Base-by-base conservation (phyloP, 2,329 filamentous ascomycete genomes). In the Trichoderma endophyticum region DNA sequence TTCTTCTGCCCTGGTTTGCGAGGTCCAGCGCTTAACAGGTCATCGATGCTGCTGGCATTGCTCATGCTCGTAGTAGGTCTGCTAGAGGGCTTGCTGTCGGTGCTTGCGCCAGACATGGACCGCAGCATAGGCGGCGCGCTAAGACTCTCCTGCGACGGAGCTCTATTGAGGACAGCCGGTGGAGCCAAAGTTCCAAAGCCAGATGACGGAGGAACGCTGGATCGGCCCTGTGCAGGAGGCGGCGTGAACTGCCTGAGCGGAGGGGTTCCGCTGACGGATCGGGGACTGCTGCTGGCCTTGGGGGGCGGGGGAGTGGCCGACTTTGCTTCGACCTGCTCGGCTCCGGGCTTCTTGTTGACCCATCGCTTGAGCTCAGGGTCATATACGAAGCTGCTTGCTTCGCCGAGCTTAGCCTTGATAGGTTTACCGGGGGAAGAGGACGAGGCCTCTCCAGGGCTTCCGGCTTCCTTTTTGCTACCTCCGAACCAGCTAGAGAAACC, bases 281-380 rank as follows among this genome's bases (percentile, higher is more conserved):
- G 84, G 68, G 87, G 84, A 4, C 84, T 83, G 6, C 84, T 83
- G 6, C 84, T 83, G 6, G 85, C 87, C 76, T 87, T 90, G 0
- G 95, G 95, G 5, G 94, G 95, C 1, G 96, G 95, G 1, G 95
- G 93, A 0, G 94, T 90, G 1, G 90, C 90, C 61, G 87, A 84
- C 74, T 89, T 87, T 3, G 88, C 84, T 30, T 87, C 84, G 9
- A 83, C 83, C 57, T 88, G 88, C 70, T 92, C 91, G 8, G 89
- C 87, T 14, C 91, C 91, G 12, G 90, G 89, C 80, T 97, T 98
- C 85, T 98, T 98, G 85, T 99, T 98, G 80, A 99, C 87, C 97
- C 97, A 99, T 80, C 96, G 94, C 85, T 97, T 97, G 67, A 97
- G 88, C n/a, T 98, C 93, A 3, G 94, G 92, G 79, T 99, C 96